Conservation (phyloP, 495 filamentous ascomycete genomes). For the Penicillium mononematosum region DNA sequence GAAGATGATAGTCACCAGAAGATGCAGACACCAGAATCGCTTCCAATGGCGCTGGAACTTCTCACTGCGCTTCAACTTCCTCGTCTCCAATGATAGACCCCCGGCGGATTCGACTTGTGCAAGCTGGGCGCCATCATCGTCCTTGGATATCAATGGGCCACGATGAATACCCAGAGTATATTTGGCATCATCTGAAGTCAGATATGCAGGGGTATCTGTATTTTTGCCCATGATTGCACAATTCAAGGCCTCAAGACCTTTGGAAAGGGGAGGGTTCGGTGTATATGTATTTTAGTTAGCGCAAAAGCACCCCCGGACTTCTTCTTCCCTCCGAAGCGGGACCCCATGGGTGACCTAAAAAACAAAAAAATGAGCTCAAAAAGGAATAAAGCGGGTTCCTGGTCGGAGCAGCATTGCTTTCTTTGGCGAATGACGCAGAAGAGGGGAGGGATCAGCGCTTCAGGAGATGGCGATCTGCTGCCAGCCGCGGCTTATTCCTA, state of each 20-base stretch:
- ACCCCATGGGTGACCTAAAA: background rate
- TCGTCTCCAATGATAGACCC: conserved; percentile 32
- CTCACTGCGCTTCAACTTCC: conserved; percentile 25
- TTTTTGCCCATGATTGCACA: conserved; percentile 26
- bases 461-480: conserved; percentile 30
- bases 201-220: conserved; percentile 27
- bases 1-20: conserved; percentile 30
- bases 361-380: background rate
- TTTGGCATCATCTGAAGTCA: conserved; percentile 33
- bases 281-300: conserved; percentile 5
- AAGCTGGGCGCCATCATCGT: conserved; percentile 22
- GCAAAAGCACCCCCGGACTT: conserved; percentile 3
- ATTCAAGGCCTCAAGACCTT: background rate
- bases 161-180: conserved; percentile 38
- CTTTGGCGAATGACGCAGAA: conserved; percentile 9
- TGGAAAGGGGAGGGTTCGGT: background rate
- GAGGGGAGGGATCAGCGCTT: conserved; percentile 17
- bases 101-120: conserved; percentile 34
- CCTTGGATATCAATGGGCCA: conserved; percentile 29
- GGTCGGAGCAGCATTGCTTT: conserved; percentile 26
- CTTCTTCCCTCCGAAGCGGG: conserved; percentile 9
- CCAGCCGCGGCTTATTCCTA: conserved; percentile 25
- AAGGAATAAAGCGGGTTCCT: conserved; percentile 12
- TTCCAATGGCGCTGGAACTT: conserved; percentile 38
- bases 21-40: conserved; percentile 45